Base-by-base conservation (phyloP, 805 yeast genomes). In the Starmerella roubikii region DNA sequence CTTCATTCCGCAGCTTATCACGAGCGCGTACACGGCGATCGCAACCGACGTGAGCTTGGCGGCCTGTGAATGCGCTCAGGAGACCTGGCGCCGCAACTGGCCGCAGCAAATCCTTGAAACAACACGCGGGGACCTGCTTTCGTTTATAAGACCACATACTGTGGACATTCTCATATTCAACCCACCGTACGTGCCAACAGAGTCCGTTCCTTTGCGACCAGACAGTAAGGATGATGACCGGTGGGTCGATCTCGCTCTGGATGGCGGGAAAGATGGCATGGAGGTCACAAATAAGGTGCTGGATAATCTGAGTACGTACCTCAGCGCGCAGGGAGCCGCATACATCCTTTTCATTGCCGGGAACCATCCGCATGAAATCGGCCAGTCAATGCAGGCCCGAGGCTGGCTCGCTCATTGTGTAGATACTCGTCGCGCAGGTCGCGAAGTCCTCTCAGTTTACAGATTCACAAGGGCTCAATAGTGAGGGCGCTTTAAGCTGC, bases 111-210 rank as follows among this genome's bases (percentile, higher is more conserved):
- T 13, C 12, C 39, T 78, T 1, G 81, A 79, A 42, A 68, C 75
- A 54, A 71, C 71, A 51, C 58, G 85, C 23, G 68, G 79, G 0
- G 50, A 67, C 9, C 65, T 72, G 2, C 45, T 84, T 9, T 55
- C 37, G 8, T 45, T 28, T 10, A 12, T 46, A 15, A 24, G 69
- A 11, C 52, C 53, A 0, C 49, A 65, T 2, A 36, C 60, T 4
- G 67, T 85, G 1, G 97, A 91, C 52, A 41, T 88, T 1, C 61
- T 91, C 18, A 65, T 91, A 1, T 91, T 91, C 60, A 91, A 91
- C 53, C 98, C 98, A 0, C 98, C 98, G 0, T 91, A 91, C 54
- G 98, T 91, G 1, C 98, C 98, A 0, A 82, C 88, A 1, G 85
- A 76, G 42, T 32, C 37, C 0, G 79, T 83, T 0, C 96, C 97